Conservation (phyloP, 768 basidiomycete species). For the Amylocystis lapponica region DNA sequence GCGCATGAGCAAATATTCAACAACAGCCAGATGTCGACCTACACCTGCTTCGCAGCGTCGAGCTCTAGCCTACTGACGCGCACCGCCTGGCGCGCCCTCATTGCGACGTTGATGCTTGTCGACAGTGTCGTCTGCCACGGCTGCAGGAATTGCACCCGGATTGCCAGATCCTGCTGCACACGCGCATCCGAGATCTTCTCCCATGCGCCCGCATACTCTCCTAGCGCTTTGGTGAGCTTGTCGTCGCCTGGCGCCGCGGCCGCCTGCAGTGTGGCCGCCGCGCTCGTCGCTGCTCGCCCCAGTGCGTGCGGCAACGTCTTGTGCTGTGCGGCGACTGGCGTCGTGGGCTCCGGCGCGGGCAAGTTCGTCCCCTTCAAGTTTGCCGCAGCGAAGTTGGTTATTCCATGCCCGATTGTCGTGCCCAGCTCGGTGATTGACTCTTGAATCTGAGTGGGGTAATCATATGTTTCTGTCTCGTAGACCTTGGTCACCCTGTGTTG, state of each 20-base stretch:
- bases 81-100: constrained; percentile 88
- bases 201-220: constrained; percentile 75
- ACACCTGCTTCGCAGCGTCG: constrained; percentile 88
- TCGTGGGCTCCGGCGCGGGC: constrained; percentile 61
- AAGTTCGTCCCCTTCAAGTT: constrained; percentile 88
- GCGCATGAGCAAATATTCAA: neutral
- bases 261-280: constrained; percentile 41
- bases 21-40: constrained; percentile 22
- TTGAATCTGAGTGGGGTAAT: constrained; percentile 86
- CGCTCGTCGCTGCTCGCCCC: constrained; percentile 68
- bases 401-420: constrained; percentile 61
- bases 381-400: constrained; percentile 80
- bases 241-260: constrained; percentile 46
- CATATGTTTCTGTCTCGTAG: constrained; percentile 83
- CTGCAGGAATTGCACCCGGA: constrained; percentile 60
- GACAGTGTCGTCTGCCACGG: constrained; percentile 89
- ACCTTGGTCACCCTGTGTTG: constrained; percentile 74
- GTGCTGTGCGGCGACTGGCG: constrained; percentile 59
- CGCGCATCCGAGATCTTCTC: constrained; percentile 79
- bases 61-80: constrained; percentile 77
- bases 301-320: constrained; percentile 98
- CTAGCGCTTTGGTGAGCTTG: constrained; percentile 72
- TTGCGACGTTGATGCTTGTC: constrained; percentile 79
- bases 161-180: constrained; percentile 70
- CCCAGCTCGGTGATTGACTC: constrained; percentile 74